Evolutionary conservation across 2,329 filamentous ascomycete genomes (phyloP), one percentile per base, ranked within the genome.

Genomic region (Xylaria sp.): DNA sequence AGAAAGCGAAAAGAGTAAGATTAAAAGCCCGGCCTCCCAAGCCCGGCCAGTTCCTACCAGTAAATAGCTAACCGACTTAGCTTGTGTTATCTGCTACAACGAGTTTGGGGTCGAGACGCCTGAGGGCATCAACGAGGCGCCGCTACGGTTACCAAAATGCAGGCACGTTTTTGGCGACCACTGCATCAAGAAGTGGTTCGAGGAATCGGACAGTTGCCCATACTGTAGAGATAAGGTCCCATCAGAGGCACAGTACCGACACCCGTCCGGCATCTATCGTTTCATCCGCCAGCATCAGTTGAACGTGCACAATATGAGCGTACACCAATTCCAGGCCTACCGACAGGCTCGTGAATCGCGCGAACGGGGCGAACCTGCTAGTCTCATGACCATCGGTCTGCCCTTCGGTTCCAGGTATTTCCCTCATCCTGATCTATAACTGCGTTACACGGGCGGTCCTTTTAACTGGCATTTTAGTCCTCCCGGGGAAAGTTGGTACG

Each of bases 171-270:
- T 88, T 66, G 85, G 85, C 17, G 78, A 86, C 51, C 76, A 80
- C 60, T 88, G 85, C 66, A 84, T 88, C 59, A 84, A 82, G 66
- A 86, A 83, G 60, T 88, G 85, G 85, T 78, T 88, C 39, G 76
- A 82, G 48, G 82, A 86, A 42, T 82, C 82, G 1, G 79, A 85
- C 60, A 85, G 76, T 50, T 88, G 85, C 60, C 85, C 85, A 0
- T 87, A 87, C 63, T 88, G 85, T 67, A 79, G 85, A 21, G 78
- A 84, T 57, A 84, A 85, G 62, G 72, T 88, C 20, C 81, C 77
- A 2, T 80, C 82, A 1, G 79, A 85, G 53, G 64, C 69, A 19
- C 62, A 62, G 29, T 52, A 59, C 37, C 59, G 55, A 3, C 53
- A 54, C 6, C 37, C 41, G 9, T 54, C 42, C 54, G 50, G 37